Evolutionary conservation across 2,329 filamentous ascomycete species (phyloP), one percentile per base, ranked within the genome.

Genomic region (Xylaria hypoxylon): DNA sequence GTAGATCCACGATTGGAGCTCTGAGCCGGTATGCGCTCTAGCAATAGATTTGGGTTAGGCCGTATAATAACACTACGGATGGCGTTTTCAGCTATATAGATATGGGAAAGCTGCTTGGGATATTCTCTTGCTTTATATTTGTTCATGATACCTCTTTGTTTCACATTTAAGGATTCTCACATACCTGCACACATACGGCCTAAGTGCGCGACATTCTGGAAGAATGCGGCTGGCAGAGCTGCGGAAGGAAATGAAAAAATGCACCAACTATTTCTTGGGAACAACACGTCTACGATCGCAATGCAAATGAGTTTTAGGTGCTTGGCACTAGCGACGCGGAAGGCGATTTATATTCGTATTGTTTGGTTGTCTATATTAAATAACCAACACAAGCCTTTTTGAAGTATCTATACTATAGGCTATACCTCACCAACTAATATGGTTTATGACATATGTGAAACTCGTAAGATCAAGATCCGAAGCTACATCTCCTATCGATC

Each of bases 81-180:
- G 70, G 73, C 72, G 72, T 74, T 74, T 67, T 59, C 45, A 62
- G 15, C 45, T 62, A 53, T 59, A 70, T 56, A 67, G 56, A 69
- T 45, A 45, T 35, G 55, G 62, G 69, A 38, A 68, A 61, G n/a
- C 64, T 26, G n/a, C 24, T 53, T 33, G 26, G 28, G 51, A 53
- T 55, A 22, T 53, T 55, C 57, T 59, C 28, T 57, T 58, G 44
- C 13, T 53, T 65, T 67, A 47, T 58, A 31, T 56, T 67, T 55
- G 64, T 69, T 71, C 52, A 68, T 73, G 73, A 75, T 75, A 75
- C 72, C 73, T 75, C 63, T 70, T 67, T 64, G 67, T 64, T 69
- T 71, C 65, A 66, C n/a, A 60, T 61, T 45, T 65, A 10, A 40
- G 31, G 48, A 15, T 7, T 28, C 11, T 19, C 26, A 22, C n/a